These are phyloP conservation scores for Cryphonectria naterciae DNA, from an alignment of 2,329 filamentous ascomycete species.

Conservation along the genomic window DNA sequence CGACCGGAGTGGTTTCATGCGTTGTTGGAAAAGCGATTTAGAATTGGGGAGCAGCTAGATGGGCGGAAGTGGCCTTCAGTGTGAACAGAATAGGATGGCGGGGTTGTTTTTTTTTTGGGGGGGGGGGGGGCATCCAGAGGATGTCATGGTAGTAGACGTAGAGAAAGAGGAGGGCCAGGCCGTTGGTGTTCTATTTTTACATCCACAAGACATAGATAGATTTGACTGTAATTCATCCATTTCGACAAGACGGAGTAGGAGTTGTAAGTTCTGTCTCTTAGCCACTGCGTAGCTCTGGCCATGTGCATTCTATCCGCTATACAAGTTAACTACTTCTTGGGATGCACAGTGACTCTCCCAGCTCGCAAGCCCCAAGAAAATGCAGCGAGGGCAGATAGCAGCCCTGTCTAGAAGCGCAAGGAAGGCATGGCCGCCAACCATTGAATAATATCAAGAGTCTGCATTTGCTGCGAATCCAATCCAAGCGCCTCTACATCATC, in stretches of 20 bases:
- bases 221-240: neutral
- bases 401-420: neutral
- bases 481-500: conserved; percentile 55
- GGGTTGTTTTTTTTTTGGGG: neutral
- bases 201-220: neutral
- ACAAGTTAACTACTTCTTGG: neutral
- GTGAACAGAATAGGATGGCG: no score
- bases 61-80: conserved; percentile 28
- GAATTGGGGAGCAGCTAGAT: conserved; percentile 54
- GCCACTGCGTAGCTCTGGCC: neutral
- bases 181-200: neutral
- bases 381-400: neutral
- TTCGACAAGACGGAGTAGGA: neutral
- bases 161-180: neutral
- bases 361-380: neutral
- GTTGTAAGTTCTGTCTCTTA: neutral
- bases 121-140: neutral
- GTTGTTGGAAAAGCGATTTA: conserved; percentile 61
- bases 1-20: conserved; percentile 69
- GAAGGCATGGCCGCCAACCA: neutral
- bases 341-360: neutral
- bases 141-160: neutral
- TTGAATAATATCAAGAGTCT: neutral
- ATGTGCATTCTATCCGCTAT: neutral
- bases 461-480: neutral